Evolutionary conservation across 129 eudicot genomes (phyloP).

Genomic region (Smallanthus sonchifolius): DNA sequence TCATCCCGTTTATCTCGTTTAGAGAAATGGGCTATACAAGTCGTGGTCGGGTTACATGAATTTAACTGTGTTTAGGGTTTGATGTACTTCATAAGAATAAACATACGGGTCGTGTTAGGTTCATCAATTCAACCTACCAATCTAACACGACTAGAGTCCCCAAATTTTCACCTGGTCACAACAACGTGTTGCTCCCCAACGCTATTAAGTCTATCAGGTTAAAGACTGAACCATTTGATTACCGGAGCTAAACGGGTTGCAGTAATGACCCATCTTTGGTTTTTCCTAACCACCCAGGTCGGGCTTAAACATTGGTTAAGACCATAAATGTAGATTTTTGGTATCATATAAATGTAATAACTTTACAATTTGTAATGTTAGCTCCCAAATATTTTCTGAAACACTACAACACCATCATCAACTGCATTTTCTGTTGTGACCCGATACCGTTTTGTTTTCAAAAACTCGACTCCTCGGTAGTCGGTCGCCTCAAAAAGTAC

Average conservation of each 20-base stretch:
- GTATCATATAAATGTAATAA: constrained; percentile 23
- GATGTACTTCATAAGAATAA: not conserved
- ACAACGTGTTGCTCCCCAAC: not conserved
- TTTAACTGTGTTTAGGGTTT: not conserved
- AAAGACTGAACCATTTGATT: not conserved
- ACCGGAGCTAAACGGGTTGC: not conserved
- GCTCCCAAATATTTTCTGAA: constrained; percentile 12
- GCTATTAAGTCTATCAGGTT: not conserved
- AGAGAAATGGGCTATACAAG: not conserved
- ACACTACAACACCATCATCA: constrained; percentile 18
- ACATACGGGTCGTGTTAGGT: not conserved
- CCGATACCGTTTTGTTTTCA: constrained; percentile 30
- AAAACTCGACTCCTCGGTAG: constrained; percentile 90
- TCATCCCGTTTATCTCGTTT: not conserved
- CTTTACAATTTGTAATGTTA: constrained; percentile 29
- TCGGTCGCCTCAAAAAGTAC: constrained; percentile 85
- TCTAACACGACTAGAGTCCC: not conserved
- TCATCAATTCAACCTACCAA: not conserved
- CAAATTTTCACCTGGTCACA: not conserved
- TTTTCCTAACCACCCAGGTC: not conserved
- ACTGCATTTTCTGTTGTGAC: constrained; percentile 4
- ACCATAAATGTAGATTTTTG: constrained; percentile 12
- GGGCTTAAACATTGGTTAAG: not conserved
- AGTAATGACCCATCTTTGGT: not conserved
- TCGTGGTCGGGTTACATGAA: not conserved